Conservation (phyloP, 345 rosid species). For the Dimocarpus longan region DNA sequence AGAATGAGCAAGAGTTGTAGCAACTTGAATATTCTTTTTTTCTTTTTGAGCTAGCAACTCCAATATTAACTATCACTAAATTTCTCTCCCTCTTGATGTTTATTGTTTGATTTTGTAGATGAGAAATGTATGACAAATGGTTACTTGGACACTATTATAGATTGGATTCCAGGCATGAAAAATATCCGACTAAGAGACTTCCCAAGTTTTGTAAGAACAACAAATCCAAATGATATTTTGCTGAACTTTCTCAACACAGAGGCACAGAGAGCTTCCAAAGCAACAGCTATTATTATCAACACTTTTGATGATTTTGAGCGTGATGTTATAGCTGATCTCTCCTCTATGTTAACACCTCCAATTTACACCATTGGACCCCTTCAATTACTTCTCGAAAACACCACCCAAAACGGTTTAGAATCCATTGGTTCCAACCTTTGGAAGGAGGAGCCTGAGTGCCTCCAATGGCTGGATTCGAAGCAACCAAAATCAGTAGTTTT, state of each 20-base stretch:
- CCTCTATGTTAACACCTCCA: constrained; percentile 26
- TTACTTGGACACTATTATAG: constrained; percentile 31
- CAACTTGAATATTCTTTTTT: no score
- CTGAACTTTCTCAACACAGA: constrained; percentile 25
- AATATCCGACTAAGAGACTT: constrained; percentile 37
- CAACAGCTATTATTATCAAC: constrained; percentile 37
- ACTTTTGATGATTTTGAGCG: constrained; percentile 41
- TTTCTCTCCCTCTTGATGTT: no score
- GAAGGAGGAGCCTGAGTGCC: background rate
- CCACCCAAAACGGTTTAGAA: background rate
- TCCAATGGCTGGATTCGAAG: background rate
- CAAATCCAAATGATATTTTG: constrained; percentile 32
- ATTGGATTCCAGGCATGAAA: constrained; percentile 46
- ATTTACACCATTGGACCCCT: constrained; percentile 11
- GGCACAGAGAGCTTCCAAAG: constrained; percentile 21
- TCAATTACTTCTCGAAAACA: background rate
- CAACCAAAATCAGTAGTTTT: background rate
- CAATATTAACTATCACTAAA: no score
- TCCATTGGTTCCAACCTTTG: background rate
- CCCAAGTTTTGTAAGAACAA: constrained; percentile 41
- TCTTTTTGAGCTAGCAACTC: no score
- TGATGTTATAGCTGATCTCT: constrained; percentile 26
- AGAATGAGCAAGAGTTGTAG: no score
- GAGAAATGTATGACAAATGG: constrained; percentile 35
- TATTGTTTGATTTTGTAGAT: constrained; percentile 22